Evolutionary conservation across 768 basidiomycete genomes (phyloP), one percentile per base, ranked within the genome.

Genomic region (Gyrodon lividus): DNA sequence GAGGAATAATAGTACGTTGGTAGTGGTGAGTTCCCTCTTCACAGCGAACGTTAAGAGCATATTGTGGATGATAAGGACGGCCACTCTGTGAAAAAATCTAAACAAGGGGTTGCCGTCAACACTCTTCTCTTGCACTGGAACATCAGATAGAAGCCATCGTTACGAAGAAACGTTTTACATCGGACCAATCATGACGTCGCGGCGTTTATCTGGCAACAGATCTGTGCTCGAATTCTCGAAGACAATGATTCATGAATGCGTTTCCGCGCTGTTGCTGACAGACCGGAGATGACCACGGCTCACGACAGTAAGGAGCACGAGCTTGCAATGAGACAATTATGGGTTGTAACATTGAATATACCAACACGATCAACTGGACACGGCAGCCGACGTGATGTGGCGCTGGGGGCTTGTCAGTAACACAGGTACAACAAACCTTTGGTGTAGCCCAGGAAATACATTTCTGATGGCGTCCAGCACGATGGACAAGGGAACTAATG

Each of bases 31-130:
- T 14, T 23, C 6, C 46, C 30, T 35, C 23, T 30, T 66, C 54
- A 57, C 52, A 51, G 46, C 42, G 57, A 66, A 49, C 54, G 61
- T 68, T 66, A 67, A 66, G 61, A 67, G 63, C 53, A 52, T 6
- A 43, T 55, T 56, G 37, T 40, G 37, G 37, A 48, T 51, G 63
- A 68, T 67, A 67, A 68, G 66, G 37, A 59, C 55, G 52, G 61
- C 50, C 55, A 53, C 58, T 52, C 55, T 55, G 61, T 57, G 59
- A 54, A 58, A 48, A 50, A 28, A 40, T 40, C 65, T 52, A 61
- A 66, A 63, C 52, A 55, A 52, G 59, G 63, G 24, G 45, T 33
- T 68, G 56, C 61, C 59, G 64, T 58, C 50, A 54, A 28, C 49
- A 37, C 34, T 46, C 61, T 67, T 68, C 56, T 68, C 50, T 52